Conservation (phyloP, 2,329 filamentous ascomycete genomes). For the Penicillium frequentans region DNA sequence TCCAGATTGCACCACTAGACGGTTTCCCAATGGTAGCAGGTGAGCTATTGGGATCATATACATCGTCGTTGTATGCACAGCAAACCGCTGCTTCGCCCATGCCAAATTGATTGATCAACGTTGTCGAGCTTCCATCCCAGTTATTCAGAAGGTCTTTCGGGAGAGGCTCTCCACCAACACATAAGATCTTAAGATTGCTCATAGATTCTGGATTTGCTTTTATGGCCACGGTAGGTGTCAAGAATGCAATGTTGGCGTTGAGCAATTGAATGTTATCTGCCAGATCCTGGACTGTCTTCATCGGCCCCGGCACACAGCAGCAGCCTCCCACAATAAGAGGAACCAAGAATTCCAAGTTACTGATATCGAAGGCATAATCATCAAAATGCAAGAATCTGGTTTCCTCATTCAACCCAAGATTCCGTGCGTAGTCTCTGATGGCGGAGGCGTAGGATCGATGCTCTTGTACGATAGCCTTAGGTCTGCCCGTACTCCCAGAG, state of each 20-base stretch:
- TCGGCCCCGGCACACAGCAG: constrained; percentile 24
- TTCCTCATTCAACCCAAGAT: constrained; percentile 15
- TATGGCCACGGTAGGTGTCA: constrained; percentile 27
- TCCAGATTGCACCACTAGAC: constrained; percentile 27
- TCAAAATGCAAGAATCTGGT: constrained; percentile 28
- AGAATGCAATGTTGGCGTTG: constrained; percentile 25
- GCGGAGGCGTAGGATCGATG: constrained; percentile 25
- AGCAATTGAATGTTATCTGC: constrained; percentile 17
- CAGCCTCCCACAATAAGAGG: constrained; percentile 25
- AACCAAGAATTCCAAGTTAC: constrained; percentile 25
- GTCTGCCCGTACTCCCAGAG: constrained; percentile 27
- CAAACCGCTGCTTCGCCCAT: constrained; percentile 28
- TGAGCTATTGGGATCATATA: constrained; percentile 7
- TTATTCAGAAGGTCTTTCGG: constrained; percentile 21
- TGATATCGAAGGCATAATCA: constrained; percentile 30
- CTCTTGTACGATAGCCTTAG: constrained; percentile 28
- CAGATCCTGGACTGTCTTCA: constrained; percentile 7
- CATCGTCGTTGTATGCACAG: constrained; percentile 23
- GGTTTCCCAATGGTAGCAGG: constrained; percentile 15
- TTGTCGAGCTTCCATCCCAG: constrained; percentile 13
- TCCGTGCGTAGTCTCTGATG: constrained; percentile 20
- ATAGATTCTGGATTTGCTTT: constrained; percentile 19
- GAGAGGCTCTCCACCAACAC: constrained; percentile 27
- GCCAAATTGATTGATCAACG: constrained; percentile 28
- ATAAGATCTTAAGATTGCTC: constrained; percentile 20